phyloP scores from a whole-genome alignment of 768 basidiomycete genomes.

The Suillus bovinus region DNA sequence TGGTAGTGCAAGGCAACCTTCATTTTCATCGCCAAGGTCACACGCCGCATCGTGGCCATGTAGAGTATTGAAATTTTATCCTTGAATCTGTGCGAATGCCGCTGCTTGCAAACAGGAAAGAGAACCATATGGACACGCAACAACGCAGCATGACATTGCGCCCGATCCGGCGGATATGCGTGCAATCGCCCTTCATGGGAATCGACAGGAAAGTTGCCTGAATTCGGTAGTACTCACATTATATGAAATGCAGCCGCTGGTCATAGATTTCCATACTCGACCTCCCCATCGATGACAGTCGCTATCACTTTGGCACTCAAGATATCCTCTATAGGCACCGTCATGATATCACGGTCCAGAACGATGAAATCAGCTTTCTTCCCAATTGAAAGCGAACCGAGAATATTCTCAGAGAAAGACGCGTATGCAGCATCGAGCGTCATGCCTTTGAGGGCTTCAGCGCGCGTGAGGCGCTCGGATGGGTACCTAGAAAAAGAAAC shows the following conservation, averaged over 20 bases:
- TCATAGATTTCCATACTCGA: slow-evolving; percentile 55
- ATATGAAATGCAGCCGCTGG: neutral
- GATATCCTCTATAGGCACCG: slow-evolving; percentile 57
- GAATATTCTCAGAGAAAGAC: slow-evolving; percentile 66
- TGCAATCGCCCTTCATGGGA: too few species aligned
- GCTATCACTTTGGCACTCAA: slow-evolving; percentile 63
- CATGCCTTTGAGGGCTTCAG: slow-evolving; percentile 88
- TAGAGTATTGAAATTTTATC: too few species aligned
- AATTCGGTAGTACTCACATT: neutral
- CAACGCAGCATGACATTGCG: too few species aligned
- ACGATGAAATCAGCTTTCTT: slow-evolving; percentile 90
- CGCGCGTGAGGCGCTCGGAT: slow-evolving; percentile 70
- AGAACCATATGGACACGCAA: too few species aligned
- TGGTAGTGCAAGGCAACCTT: too few species aligned
- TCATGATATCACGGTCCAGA: slow-evolving; percentile 80
- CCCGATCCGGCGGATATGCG: too few species aligned
- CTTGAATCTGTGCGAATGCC: too few species aligned
- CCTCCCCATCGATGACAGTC: slow-evolving; percentile 74
- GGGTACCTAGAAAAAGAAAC: slow-evolving; percentile 67
- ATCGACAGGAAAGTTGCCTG: too few species aligned
- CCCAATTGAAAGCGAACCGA: slow-evolving; percentile 73
- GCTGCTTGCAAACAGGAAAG: too few species aligned
- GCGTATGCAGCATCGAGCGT: slow-evolving; percentile 90
- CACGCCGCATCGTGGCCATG: too few species aligned
- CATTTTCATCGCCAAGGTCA: too few species aligned